Conservation (phyloP, 1,284 basidiomycete genomes). For the Ustilago loliicola region DNA sequence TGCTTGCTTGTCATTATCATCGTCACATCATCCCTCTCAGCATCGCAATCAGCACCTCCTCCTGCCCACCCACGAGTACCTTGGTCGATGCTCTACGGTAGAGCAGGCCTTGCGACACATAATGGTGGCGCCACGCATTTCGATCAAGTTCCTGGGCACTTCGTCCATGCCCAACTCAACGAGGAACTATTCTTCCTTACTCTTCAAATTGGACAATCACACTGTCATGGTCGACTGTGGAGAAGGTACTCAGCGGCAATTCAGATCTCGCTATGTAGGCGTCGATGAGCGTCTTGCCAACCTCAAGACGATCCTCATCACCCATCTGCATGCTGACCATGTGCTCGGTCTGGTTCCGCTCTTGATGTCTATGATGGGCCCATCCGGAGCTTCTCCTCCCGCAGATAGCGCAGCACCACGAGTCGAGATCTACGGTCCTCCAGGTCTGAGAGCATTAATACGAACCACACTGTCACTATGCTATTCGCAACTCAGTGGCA, state of each 20-base stretch:
- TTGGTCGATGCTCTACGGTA: not conserved
- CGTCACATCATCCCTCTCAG: slow-evolving; percentile 11
- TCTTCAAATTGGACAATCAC: slow-evolving; percentile 62
- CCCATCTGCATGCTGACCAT: slow-evolving; percentile 67
- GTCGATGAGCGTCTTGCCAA: slow-evolving; percentile 60
- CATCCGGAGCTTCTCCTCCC: slow-evolving; percentile 24
- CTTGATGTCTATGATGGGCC: slow-evolving; percentile 68
- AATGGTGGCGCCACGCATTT: slow-evolving; percentile 56
- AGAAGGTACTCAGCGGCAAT: slow-evolving; percentile 67
- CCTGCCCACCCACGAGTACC: not conserved
- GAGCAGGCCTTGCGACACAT: not conserved
- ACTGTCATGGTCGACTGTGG: slow-evolving; percentile 68
- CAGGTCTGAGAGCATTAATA: slow-evolving; percentile 63
- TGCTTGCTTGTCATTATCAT: slow-evolving; percentile 7
- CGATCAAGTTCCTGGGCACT: slow-evolving; percentile 67
- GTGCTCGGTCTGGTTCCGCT: slow-evolving; percentile 66
- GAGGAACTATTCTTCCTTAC: slow-evolving; percentile 66
- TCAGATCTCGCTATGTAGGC: slow-evolving; percentile 53
- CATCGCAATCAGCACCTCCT: not conserved
- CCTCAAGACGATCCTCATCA: slow-evolving; percentile 66
- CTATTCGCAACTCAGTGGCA: slow-evolving; percentile 61
- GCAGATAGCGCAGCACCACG: slow-evolving; percentile 37
- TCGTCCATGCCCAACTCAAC: slow-evolving; percentile 63
- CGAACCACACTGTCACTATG: slow-evolving; percentile 64
- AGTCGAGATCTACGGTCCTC: slow-evolving; percentile 64